These are phyloP conservation scores for Pterocarpus santalinus DNA, from an alignment of 306 rosid genomes.

Conservation along the genomic window DNA sequence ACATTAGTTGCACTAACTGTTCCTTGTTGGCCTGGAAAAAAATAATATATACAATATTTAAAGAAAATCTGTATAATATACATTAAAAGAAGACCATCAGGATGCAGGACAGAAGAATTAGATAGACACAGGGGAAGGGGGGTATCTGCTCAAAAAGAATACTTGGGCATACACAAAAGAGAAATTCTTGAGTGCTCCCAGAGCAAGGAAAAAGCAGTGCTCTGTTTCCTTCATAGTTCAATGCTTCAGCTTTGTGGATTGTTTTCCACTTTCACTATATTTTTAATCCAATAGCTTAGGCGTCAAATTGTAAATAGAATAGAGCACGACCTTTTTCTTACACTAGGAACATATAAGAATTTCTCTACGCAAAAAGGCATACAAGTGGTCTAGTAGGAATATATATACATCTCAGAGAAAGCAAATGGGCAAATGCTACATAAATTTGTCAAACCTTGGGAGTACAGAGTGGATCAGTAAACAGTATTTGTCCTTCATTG, in stretches of 20 bases:
- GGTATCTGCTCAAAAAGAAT: neutral
- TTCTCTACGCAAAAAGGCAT: neutral
- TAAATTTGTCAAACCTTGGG: conserved; percentile 71
- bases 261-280: neutral
- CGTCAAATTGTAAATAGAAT: neutral
- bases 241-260: too few species aligned
- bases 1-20: conserved; percentile 93
- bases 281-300: neutral
- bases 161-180: neutral
- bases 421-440: neutral
- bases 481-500: conserved; percentile 91
- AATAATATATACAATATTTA: conserved; percentile 1
- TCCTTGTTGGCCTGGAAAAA: conserved; percentile 81
- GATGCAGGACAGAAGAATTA: neutral
- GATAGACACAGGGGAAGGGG: neutral
- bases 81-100: conserved; percentile 14
- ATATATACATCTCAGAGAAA: neutral
- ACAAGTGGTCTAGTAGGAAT: neutral
- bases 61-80: neutral
- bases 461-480: conserved; percentile 94
- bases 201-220: too few species aligned
- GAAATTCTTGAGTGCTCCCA: neutral
- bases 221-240: too few species aligned
- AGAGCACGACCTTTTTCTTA: neutral
- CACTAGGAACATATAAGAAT: neutral